Percentiles rank a stretch among this genome's conserved stretches.
Evolutionary conservation across 345 rosid species (phyloP).

Genomic region (Crucihimalaya himalaica): DNA sequence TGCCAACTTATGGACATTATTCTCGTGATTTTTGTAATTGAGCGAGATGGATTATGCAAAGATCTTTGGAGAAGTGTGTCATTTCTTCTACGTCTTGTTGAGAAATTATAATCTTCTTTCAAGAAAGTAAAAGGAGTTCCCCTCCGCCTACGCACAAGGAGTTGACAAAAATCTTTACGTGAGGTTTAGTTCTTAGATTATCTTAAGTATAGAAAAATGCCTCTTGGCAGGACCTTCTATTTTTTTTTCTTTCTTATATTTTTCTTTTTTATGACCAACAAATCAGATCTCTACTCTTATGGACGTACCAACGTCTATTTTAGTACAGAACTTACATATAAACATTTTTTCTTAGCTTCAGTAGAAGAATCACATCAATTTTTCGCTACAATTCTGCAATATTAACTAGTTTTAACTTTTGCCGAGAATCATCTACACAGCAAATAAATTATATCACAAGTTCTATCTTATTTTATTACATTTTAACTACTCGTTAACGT

Average conservation of each 20-base stretch:
- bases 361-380: background rate
- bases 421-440: background rate
- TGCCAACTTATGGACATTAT: background rate
- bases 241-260: background rate
- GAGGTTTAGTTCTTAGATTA: conserved; percentile 5
- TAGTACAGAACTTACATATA: too few relatives aligned
- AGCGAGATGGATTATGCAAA: conserved; percentile 14
- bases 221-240: background rate
- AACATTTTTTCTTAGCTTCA: too few relatives aligned
- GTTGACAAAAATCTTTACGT: conserved; percentile 1
- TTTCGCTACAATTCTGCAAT: background rate
- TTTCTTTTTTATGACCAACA: background rate
- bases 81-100: background rate
- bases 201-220: background rate
- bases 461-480: too few relatives aligned
- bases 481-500: background rate
- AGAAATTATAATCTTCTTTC: background rate
- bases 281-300: background rate
- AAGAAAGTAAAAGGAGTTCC: background rate
- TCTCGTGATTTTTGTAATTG: background rate
- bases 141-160: conserved; percentile 24
- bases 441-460: too few relatives aligned
- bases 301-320: background rate
- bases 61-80: conserved; percentile 20
- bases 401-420: background rate